A percentile compares a stretch with the other conserved stretches of the same genome.
Evolutionary conservation across 768 basidiomycete genomes (phyloP).

Genomic region (Hypsizygus marmoreus): DNA sequence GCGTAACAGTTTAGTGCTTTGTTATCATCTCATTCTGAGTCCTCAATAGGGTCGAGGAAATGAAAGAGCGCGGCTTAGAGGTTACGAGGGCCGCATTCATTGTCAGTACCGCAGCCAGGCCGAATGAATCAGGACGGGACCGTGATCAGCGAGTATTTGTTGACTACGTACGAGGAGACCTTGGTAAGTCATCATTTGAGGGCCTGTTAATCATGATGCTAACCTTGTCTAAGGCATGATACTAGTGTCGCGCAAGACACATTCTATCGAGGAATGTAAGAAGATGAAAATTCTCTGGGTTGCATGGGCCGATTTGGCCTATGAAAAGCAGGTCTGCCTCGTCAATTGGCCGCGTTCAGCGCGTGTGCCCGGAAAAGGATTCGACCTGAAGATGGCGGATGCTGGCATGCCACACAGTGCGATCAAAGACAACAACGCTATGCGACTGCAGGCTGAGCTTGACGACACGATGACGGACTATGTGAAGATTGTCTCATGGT

Average conservation of each 20-base stretch:
- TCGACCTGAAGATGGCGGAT: neutral
- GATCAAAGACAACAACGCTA: neutral
- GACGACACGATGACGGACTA: no score
- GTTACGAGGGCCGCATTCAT: neutral
- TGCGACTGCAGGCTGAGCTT: no score
- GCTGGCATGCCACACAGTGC: neutral
- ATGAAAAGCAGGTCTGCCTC: neutral
- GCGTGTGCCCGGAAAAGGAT: neutral
- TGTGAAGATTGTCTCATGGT: neutral
- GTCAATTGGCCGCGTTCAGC: neutral
- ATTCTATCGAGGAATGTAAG: neutral
- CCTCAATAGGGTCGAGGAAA: neutral
- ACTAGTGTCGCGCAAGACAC: neutral
- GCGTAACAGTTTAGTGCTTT: neutral
- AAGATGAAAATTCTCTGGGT: conserved; percentile 1
- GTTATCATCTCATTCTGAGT: neutral
- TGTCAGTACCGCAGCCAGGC: neutral
- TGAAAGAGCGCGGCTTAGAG: neutral
- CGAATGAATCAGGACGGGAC: neutral
- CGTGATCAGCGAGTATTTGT: neutral
- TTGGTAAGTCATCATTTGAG: neutral
- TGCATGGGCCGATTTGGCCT: neutral
- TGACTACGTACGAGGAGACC: neutral
- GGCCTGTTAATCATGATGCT: neutral
- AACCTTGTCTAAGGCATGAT: neutral